These are phyloP conservation scores for Aureobasidium subglaciale DNA, from an alignment of 2,329 filamentous ascomycete genomes.

Conservation along the genomic window DNA sequence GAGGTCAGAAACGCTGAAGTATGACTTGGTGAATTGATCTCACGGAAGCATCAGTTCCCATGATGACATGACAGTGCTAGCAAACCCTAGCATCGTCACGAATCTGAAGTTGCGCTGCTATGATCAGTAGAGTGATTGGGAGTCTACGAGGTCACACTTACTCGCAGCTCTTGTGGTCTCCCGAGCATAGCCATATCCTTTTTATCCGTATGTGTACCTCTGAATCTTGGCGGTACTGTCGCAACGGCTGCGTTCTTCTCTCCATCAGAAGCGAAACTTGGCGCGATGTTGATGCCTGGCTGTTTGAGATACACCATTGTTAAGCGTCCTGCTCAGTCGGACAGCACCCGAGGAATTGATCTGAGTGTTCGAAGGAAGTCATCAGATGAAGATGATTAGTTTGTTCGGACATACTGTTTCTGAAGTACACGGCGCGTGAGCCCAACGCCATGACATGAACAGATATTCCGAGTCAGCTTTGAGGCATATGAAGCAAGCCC, in stretches of 20 bases:
- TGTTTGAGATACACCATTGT: no score
- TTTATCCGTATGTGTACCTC: constrained; percentile 8
- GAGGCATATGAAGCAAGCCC: no score
- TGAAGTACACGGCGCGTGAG: no score
- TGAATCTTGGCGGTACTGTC: constrained; percentile 7
- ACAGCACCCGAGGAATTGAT: no score
- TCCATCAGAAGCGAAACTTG: background rate
- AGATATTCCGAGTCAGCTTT: no score
- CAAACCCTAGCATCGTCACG: constrained; percentile 26
- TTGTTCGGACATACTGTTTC: no score
- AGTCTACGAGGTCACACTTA: no score
- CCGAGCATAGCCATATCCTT: constrained; percentile 14
- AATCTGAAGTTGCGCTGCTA: constrained; percentile 25
- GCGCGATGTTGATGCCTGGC: no score
- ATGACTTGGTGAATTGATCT: constrained; percentile 10
- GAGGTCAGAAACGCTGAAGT: constrained; percentile 1
- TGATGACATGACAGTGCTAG: constrained; percentile 24
- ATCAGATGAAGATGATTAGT: no score
- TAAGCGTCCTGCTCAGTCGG: no score
- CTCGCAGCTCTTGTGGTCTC: background rate
- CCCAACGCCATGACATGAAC: no score
- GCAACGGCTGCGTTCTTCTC: background rate
- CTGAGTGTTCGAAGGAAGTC: no score
- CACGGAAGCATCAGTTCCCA: constrained; percentile 24
- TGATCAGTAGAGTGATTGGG: background rate